Percentiles rank a stretch among this genome's conserved stretches.
phyloP scores from a whole-genome alignment of 495 filamentous ascomycete genomes.

The Xylaria intraflava region DNA sequence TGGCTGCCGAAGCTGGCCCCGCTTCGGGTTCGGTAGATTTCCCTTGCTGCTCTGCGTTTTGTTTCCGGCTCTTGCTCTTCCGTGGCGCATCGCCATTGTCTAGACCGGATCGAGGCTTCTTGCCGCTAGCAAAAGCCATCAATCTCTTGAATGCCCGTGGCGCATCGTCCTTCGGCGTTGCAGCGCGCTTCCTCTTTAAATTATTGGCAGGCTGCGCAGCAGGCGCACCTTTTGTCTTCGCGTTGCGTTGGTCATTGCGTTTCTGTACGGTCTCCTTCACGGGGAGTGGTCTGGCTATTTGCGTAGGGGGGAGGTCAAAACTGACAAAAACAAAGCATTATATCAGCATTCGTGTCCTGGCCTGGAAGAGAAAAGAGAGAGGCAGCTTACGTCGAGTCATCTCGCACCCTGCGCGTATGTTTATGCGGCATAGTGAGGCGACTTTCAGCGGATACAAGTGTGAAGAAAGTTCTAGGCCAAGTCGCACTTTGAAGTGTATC shows the following conservation, averaged over 20 bases:
- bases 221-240: conserved; percentile 18
- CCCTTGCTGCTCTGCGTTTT: not conserved
- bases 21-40: conserved; percentile 10
- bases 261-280: conserved; percentile 36
- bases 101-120: conserved; percentile 53
- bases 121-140: conserved; percentile 61
- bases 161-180: conserved; percentile 61
- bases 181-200: conserved; percentile 44
- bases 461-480: not conserved
- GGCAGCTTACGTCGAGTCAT: conserved; percentile 32
- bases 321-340: conserved; percentile 24
- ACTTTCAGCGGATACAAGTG: not conserved
- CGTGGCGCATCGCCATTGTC: conserved; percentile 55
- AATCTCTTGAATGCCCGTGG: conserved; percentile 78
- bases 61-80: conserved; percentile 46
- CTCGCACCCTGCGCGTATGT: conserved; percentile 59
- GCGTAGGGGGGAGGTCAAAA: conserved; percentile 69
- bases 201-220: conserved; percentile 27
- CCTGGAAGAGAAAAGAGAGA: not conserved
- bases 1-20: conserved; percentile 12
- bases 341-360: conserved; percentile 21
- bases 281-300: conserved; percentile 63
- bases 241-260: conserved; percentile 21
- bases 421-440: conserved; percentile 71
- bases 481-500: not conserved